Evolutionary conservation across 305 asterid genomes (phyloP).

Genomic region (Fraxinus latifolia): DNA sequence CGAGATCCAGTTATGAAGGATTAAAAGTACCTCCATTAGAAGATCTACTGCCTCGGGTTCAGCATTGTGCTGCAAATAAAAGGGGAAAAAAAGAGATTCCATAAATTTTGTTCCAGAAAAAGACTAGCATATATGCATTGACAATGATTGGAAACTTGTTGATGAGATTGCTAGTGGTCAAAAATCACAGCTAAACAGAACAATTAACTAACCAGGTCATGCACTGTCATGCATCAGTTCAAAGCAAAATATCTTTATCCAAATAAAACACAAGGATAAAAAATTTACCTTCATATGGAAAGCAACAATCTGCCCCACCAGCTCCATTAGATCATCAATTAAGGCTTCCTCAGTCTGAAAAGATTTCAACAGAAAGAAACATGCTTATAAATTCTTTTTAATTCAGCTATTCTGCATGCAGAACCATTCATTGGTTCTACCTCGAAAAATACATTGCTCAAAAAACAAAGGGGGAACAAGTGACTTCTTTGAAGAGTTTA

Average conservation of each 20-base stretch:
- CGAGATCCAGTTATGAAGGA: background rate
- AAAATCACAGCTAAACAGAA: background rate
- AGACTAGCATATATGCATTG: background rate
- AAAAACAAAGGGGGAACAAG: background rate
- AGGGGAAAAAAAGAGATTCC: background rate
- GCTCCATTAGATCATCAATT: slow-evolving; percentile 81
- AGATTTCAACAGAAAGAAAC: slow-evolving; percentile 11
- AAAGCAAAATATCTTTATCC: background rate
- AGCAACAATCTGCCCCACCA: slow-evolving; percentile 89
- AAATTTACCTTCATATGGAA: slow-evolving; percentile 86
- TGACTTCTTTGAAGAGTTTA: background rate
- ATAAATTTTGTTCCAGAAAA: slow-evolving; percentile 19
- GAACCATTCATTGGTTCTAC: background rate
- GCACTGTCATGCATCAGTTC: slow-evolving; percentile 4
- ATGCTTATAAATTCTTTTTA: slow-evolving; percentile 12
- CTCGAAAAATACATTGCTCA: background rate
- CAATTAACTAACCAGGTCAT: slow-evolving; percentile 3
- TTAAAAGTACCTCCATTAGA: slow-evolving; percentile 81
- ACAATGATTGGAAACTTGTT: background rate
- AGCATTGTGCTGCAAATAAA: slow-evolving; percentile 84
- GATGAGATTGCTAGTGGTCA: background rate
- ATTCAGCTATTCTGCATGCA: background rate
- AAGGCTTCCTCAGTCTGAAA: slow-evolving; percentile 68
- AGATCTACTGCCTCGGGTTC: slow-evolving; percentile 99
- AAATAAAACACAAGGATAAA: background rate